Percentiles rank a stretch among this genome's conserved stretches.
Evolutionary conservation across 139 green algal species (phyloP).

Genomic region (Limnomonas spitsbergensis): DNA sequence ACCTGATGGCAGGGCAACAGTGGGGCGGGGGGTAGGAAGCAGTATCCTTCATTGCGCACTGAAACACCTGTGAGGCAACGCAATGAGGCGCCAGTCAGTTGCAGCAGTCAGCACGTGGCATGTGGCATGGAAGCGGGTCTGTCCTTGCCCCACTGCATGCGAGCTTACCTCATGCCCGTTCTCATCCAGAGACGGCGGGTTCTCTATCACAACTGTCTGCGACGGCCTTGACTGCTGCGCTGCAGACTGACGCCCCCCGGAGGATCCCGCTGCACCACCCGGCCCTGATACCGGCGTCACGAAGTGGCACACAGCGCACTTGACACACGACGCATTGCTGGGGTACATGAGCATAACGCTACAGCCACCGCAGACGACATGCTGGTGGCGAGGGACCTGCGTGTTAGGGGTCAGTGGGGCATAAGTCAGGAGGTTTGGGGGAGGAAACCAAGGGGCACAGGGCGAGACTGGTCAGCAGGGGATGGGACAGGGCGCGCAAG

Average conservation of each 20-base stretch:
- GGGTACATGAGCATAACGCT: constrained; percentile 88
- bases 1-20: too few species aligned
- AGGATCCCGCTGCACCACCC: not conserved
- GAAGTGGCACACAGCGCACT: constrained; percentile 87
- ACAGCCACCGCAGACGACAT: constrained; percentile 87
- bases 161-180: constrained; percentile 66
- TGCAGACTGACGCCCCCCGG: not conserved
- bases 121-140: too few species aligned
- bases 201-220: constrained; percentile 80
- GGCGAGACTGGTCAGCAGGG: not conserved
- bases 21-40: too few species aligned
- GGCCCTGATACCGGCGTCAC: constrained; percentile 63
- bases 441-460: too few species aligned
- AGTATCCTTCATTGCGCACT: too few species aligned
- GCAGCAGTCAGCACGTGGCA: too few species aligned
- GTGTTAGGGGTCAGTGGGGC: too few species aligned
- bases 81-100: too few species aligned
- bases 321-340: constrained; percentile 82
- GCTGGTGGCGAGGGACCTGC: constrained; percentile 53
- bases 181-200: constrained; percentile 70
- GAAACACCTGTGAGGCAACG: too few species aligned
- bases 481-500: not conserved
- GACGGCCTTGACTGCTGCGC: constrained; percentile 15
- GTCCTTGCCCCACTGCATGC: too few species aligned
- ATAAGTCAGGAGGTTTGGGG: too few species aligned